Percentiles rank a stretch among this genome's conserved stretches.
Conservation (phyloP, 768 basidiomycete species). For the Leccinellum luteum region DNA sequence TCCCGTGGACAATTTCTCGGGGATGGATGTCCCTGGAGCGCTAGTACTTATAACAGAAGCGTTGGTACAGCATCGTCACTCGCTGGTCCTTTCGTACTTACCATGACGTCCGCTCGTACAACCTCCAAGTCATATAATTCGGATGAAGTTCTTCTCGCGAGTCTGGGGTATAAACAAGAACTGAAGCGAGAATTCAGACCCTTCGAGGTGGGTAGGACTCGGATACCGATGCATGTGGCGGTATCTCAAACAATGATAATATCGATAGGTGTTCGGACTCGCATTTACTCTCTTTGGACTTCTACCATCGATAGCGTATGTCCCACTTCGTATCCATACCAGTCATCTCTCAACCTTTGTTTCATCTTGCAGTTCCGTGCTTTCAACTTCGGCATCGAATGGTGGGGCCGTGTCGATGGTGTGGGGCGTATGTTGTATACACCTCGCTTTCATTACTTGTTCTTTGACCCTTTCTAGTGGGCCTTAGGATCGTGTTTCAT, state of each 20-base stretch:
- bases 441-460: not conserved
- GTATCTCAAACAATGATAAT: not conserved
- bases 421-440: constrained; percentile 34
- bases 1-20: not conserved
- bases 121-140: constrained; percentile 8
- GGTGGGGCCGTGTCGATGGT: constrained; percentile 45
- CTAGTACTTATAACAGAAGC: not conserved
- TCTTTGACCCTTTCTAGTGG: constrained; percentile 26
- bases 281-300: constrained; percentile 68
- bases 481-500: constrained; percentile 36
- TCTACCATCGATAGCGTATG: constrained; percentile 58
- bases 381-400: constrained; percentile 43
- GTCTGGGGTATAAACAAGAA: constrained; percentile 34
- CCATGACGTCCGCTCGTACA: constrained; percentile 1
- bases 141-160: constrained; percentile 28
- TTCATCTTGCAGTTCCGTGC: constrained; percentile 34
- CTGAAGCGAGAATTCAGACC: constrained; percentile 32
- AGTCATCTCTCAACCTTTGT: not conserved
- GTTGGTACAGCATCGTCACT: not conserved
- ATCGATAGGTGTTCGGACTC: constrained; percentile 59
- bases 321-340: constrained; percentile 14
- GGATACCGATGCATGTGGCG: not conserved
- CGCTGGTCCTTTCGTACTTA: not conserved
- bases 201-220: constrained; percentile 22
- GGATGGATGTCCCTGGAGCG: no score